Base-by-base conservation (phyloP, 1,284 basidiomycete genomes). In the Exobasidium cylindrosporum region DNA sequence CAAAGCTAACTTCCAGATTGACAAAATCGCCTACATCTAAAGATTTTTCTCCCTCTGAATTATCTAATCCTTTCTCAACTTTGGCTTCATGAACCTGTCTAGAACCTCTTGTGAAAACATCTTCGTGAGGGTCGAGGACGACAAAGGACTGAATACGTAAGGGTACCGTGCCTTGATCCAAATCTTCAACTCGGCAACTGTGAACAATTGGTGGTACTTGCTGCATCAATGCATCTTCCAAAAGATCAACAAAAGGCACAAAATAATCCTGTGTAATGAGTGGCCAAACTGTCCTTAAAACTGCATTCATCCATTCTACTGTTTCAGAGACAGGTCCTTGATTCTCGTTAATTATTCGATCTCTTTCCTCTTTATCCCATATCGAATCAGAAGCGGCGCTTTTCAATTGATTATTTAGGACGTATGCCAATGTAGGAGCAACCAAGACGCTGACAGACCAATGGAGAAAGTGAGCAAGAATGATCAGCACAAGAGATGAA, bases 191-290 rank as follows among this genome's bases (percentile, higher is more conserved):
- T n/a, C 74, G 57, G 40, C 69, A 70, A 26, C 61, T 64, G 59
- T 76, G 74, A 1, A 77, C 74, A 0, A 77, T 66, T 4, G 69
- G 69, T 6, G 74, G 74, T n/a, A 77, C 72, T 58, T 77, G 74
- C 1, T 69, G 69, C 72, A 74, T 74, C 13, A 77, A 64, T 11
- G 72, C 70, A 57, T 77, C 75, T 63, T 77, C 75, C 35, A 77
- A 64, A 13, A 77, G 65, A 54, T 77, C 75, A 57, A 76, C 54
- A 43, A 77, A 74, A 0, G 75, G 75, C 13, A 64, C 68, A 65
- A 77, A 76, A 60, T 73, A 74, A 44, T 73, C 68, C n/a, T 64
- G 52, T 24, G 64, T 69, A 64, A 77, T 76, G 26, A 76, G 65
- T 2, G 75, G 75, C 75, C 73, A 76, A 2, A 72, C 67, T 10